Base-by-base conservation (phyloP, 805 yeast species). In the Yarrowia sp. region DNA sequence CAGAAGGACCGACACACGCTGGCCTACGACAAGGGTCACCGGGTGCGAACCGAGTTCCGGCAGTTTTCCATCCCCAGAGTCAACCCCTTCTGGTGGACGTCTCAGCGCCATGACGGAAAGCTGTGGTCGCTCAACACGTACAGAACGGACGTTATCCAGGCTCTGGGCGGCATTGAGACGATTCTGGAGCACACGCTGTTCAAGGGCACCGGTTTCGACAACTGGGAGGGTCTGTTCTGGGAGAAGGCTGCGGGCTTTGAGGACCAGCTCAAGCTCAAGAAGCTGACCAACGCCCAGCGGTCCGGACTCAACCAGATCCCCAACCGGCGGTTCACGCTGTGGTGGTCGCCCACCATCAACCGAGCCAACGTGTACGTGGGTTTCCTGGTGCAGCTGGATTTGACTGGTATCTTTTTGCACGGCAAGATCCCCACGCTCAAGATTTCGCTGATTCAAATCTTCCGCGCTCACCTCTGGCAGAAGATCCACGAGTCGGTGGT, bases 271-370 rank as follows among this genome's bases (percentile, higher is more conserved):
- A 94, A 93, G 77, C 91, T 92, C 79, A 92, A 93, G 78, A 95
- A 94, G 76, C 84, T 95, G 73, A 95, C 99, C 0, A 94, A 94
- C 79, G 99, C 99, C 1, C 99, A 95, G 81, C 83, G 99, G 75
- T 89, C 97, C 5, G 99, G 99, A 76, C 84, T 95, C 72, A 91
- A 96, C 75, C 99, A 95, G 80, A 94, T 95, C 75, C 99, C 99
- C 3, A 95, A 95, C 76, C 88, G 99, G 77, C 85, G 99, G 56
- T 95, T 95, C 76, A 95, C 99, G 0, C 81, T 95, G 40, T 95
- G 99, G 99, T 95, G 99, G 99, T 92, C 98, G 0, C 99, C 99
- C 7, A 95, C 99, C 0, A 95, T 95, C 74, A 95, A 95, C 75
- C 85, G 99, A 72, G 99, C 99, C 7, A 95, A 95, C 75, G 98